Evolutionary conservation across 768 basidiomycete species (phyloP), one percentile per base, ranked within the genome.

Genomic region (Sarcodon aspratus): DNA sequence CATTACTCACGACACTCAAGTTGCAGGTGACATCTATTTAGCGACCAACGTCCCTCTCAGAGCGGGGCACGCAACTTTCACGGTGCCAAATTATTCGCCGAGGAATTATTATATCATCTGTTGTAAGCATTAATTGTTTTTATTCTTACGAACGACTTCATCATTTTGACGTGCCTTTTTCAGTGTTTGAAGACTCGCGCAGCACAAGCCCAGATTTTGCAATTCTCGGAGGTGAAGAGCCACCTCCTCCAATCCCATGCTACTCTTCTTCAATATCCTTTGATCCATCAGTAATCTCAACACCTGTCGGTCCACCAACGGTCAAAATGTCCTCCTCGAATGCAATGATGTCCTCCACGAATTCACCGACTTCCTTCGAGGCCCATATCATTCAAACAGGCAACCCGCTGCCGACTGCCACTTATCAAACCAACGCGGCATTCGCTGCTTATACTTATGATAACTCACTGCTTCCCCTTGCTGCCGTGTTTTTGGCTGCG

Each of bases 141-240:
- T 27, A 27, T 13, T 27, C 7, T 42, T 27, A 17, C 40, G 3
- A 15, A 17, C 27, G 17, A 13, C 17, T 42, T 27, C 21, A 27
- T 12, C 21, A 35, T 17, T 38, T 17, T 36, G 52, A 15, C 48
- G 54, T 9, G 10, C 43, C 15, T n/a, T 40, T 15, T 47, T 12
- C 48, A 75, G 73, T 75, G 33, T 60, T 75, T 40, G 74, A 73
- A 35, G 71, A 74, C 57, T 74, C 73, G 6, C 73, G 69, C 45
- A 65, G 72, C 60, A 53, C 46, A 10, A 61, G 58, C 6, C 51
- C 52, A 13, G 9, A 47, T 36, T 58, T 66, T 53, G 56, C 60
- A 48, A 68, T 67, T 46, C 42, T 8, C 13, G 40, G 40, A 8
- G 40, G 40, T 17, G 15, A 15, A 9, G 9, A 9, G 6, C 3